Evolutionary conservation across 495 filamentous ascomycete species (phyloP).

Genomic region (Immersiella caudata): DNA sequence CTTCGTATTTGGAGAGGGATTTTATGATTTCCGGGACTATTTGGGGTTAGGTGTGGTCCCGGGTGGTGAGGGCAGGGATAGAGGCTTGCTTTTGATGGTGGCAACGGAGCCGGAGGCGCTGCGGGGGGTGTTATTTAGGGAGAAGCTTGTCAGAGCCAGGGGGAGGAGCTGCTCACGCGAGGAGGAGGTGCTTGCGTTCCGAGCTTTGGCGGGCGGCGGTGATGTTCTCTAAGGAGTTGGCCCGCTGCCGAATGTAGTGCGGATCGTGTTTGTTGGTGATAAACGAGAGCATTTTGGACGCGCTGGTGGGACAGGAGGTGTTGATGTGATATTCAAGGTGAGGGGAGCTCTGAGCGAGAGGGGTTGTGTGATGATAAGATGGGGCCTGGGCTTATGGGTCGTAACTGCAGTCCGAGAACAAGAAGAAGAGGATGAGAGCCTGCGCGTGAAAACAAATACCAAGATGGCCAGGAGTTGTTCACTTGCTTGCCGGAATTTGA

Average conservation of each 20-base stretch:
- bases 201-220: slow-evolving; percentile 53
- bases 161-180: slow-evolving; percentile 69
- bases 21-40: slow-evolving; percentile 68
- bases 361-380: background rate
- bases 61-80: too few relatives aligned
- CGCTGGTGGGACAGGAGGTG: background rate
- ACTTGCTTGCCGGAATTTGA: background rate
- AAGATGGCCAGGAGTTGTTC: background rate
- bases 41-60: background rate
- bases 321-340: background rate
- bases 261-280: slow-evolving; percentile 40
- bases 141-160: slow-evolving; percentile 54
- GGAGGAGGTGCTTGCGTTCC: slow-evolving; percentile 71
- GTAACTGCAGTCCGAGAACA: background rate
- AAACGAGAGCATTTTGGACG: slow-evolving; percentile 37
- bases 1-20: slow-evolving; percentile 55
- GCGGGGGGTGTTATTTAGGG: slow-evolving; percentile 30
- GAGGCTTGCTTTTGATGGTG: slow-evolving; percentile 68
- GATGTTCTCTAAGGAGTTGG: slow-evolving; percentile 39
- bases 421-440: background rate
- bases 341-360: background rate
- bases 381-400: background rate
- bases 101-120: slow-evolving; percentile 63
- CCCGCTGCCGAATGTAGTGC: slow-evolving; percentile 32
- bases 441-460: background rate